phyloP scores from a whole-genome alignment of 208 protist species.

The Trichomonas tenax region DNA sequence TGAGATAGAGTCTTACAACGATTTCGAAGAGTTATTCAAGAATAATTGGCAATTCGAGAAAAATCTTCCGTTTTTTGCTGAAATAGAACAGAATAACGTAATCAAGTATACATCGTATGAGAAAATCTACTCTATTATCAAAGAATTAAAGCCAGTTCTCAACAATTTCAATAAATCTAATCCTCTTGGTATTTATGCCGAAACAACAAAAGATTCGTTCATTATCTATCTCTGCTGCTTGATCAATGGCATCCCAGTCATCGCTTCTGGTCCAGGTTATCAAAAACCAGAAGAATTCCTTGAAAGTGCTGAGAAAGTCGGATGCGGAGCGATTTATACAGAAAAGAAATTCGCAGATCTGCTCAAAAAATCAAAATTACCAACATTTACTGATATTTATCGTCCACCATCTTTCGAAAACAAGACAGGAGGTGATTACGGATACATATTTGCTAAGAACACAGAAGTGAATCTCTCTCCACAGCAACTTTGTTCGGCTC shows the following conservation, averaged over 20 bases:
- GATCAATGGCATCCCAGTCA: neutral
- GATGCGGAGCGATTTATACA: neutral
- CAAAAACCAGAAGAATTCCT: neutral
- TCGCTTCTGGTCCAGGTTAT: neutral
- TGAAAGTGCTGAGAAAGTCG: neutral
- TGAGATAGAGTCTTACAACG: neutral
- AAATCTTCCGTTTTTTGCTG: neutral
- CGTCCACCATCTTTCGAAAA: neutral
- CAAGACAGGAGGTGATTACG: neutral
- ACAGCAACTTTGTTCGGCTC: neutral
- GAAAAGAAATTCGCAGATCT: neutral
- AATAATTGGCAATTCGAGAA: neutral
- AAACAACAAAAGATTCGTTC: neutral
- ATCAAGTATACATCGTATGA: neutral
- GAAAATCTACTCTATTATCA: neutral
- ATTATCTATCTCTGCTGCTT: neutral
- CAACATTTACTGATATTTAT: neutral
- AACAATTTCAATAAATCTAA: neutral
- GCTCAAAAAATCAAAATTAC: neutral
- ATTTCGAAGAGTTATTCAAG: neutral
- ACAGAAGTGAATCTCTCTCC: neutral
- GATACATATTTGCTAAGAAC: neutral
- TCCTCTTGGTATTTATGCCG: neutral
- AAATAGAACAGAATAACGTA: neutral
- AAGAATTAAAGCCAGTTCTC: neutral